Conservation (phyloP, 1,284 basidiomycete species). For the Pulveroboletus ridleyi region DNA sequence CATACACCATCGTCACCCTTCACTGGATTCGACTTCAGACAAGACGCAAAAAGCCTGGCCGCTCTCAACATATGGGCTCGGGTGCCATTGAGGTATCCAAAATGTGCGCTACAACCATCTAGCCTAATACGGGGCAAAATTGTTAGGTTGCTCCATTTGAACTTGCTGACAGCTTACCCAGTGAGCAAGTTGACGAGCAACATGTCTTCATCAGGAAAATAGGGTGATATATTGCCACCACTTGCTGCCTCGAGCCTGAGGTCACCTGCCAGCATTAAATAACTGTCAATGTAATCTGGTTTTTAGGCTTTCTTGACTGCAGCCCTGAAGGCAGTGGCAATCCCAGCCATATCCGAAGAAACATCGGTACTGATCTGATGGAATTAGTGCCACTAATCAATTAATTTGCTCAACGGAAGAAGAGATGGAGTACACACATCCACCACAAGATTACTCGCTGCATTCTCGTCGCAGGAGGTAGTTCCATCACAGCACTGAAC, state of each 20-base stretch:
- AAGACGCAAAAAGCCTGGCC: slow-evolving; percentile 21
- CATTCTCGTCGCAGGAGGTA: slow-evolving; percentile 19
- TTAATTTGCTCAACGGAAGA: no score
- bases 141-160: background rate
- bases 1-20: slow-evolving; percentile 14
- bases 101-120: slow-evolving; percentile 29
- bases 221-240: slow-evolving; percentile 3
- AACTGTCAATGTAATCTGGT: slow-evolving; percentile 28
- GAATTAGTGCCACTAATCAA: background rate
- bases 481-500: slow-evolving; percentile 31
- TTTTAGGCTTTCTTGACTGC: slow-evolving; percentile 25
- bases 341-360: slow-evolving; percentile 16
- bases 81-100: slow-evolving; percentile 27
- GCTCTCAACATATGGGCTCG: slow-evolving; percentile 17
- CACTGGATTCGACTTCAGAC: slow-evolving; percentile 32
- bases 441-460: slow-evolving; percentile 5
- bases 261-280: slow-evolving; percentile 33
- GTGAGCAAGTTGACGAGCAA: slow-evolving; percentile 36
- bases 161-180: slow-evolving; percentile 23
- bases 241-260: slow-evolving; percentile 33
- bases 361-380: slow-evolving; percentile 20
- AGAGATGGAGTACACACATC: slow-evolving; percentile 29
- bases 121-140: slow-evolving; percentile 15
- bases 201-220: slow-evolving; percentile 14
- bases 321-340: slow-evolving; percentile 29